phyloP scores from a whole-genome alignment of 768 basidiomycete species.

The Mrakia blollopis region DNA sequence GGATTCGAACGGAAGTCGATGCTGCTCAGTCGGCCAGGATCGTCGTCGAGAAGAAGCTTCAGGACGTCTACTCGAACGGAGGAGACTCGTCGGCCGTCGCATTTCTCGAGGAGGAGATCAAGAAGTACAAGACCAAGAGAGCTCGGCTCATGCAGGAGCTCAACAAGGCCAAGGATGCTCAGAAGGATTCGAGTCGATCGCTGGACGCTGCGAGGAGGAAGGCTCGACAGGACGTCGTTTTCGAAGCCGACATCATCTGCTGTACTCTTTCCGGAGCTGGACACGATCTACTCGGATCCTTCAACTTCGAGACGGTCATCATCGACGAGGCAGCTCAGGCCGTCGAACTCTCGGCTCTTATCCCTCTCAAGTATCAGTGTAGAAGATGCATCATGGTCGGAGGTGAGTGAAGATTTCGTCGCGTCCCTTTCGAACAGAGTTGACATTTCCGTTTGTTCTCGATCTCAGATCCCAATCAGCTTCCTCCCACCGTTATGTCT shows the following conservation, averaged over 20 bases:
- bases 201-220: conserved; percentile 74
- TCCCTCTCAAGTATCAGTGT: conserved; percentile 84
- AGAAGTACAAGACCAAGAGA: conserved; percentile 60
- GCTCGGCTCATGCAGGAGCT: conserved; percentile 62
- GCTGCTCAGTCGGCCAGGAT: conserved; percentile 52
- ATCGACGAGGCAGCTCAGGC: conserved; percentile 98
- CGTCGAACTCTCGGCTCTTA: conserved; percentile 88
- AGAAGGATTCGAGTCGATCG: conserved; percentile 72
- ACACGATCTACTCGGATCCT: conserved; percentile 57
- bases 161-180: conserved; percentile 73
- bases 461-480: conserved; percentile 54
- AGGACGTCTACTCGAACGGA: conserved; percentile 37
- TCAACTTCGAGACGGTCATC: conserved; percentile 91
- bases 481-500: conserved; percentile 87
- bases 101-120: conserved; percentile 67
- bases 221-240: conserved; percentile 67
- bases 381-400: conserved; percentile 88
- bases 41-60: conserved; percentile 54
- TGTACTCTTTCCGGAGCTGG: conserved; percentile 89
- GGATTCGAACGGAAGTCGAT: conserved; percentile 64
- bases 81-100: conserved; percentile 56
- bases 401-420: conserved; percentile 47
- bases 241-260: conserved; percentile 89
- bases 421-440: not conserved
- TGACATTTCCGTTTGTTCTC: not conserved